Base-by-base conservation (phyloP, 805 yeast genomes). In the Suhomyces pyralidae region DNA sequence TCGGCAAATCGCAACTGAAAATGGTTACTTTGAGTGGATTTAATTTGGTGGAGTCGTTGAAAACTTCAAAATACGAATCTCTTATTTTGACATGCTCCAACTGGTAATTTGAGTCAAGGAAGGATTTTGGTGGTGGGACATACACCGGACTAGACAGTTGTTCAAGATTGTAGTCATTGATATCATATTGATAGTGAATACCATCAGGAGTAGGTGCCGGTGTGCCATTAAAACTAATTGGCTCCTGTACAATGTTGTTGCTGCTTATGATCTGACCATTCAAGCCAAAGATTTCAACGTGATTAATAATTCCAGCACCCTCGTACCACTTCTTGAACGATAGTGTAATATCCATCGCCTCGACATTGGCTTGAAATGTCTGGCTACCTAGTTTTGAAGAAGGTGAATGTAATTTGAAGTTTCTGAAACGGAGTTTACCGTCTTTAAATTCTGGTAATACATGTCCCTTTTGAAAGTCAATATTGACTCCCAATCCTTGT, bases 1-100 rank as follows among this genome's bases (percentile, higher is more conserved):
- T 79, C 7, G 87, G 85, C 54, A 88, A 63, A 49, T 84, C 87
- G 64, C 90, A 77, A 58, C 83, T 84, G 66, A 85, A 88, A 1
- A 88, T 70, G 2, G 85, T 72, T 20, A 88, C 66, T 43, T 79
- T 78, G 46, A 81, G 56, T 0, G 81, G 80, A 20, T 32, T 44
- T 24, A 32, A 22, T 43, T 65, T 51, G 17, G 54, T 9, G 55
- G 51, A 52, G 20, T 53, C 55, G 48, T 71, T 73, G 57, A 62
- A 63, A 1, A 79, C 61, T 51, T 76, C 73, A 8, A 84, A 55
- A 45, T 71, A 69, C 1, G 86, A 78, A 61, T 84, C 87, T 40
- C 69, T 78, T 7, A 86, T 76, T 47, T 74, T 78, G 28, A 83
- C 69, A 45, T 62, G 65, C 22, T 65, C 64, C 25, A 75, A 58